Percentiles rank a stretch among this genome's conserved stretches.
These are phyloP conservation scores for Huntiella abstrusa DNA, from an alignment of 2,329 filamentous ascomycete species.

Conservation along the genomic window DNA sequence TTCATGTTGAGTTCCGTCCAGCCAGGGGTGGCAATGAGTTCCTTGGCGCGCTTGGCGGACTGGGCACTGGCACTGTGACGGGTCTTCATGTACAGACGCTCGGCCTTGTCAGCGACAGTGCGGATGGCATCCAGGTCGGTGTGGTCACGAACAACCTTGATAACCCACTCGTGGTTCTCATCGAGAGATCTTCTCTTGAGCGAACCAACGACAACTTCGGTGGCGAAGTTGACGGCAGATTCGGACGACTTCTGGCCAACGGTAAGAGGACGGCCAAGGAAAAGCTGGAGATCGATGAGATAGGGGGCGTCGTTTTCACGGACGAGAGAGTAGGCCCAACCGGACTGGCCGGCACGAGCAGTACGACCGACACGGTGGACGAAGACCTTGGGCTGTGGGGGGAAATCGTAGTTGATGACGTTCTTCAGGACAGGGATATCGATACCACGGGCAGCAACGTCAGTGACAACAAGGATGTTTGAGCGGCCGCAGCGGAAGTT, in stretches of 20 bases:
- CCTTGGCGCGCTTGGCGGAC: constrained; percentile 73
- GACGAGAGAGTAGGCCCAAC: constrained; percentile 90
- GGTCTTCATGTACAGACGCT: constrained; percentile 81
- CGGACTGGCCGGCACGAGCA: constrained; percentile 75
- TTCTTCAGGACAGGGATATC: constrained; percentile 93
- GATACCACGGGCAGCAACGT: constrained; percentile 90
- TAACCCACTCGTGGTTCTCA: constrained; percentile 61
- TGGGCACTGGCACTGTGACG: constrained; percentile 77
- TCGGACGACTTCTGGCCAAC: constrained; percentile 42
- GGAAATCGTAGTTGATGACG: constrained; percentile 98
- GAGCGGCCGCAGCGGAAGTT: constrained; percentile 70
- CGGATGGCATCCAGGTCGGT: constrained; percentile 54
- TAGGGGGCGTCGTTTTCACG: constrained; percentile 80
- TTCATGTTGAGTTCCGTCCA: constrained; percentile 64
- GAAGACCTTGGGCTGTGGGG: constrained; percentile 89
- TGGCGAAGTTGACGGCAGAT: constrained; percentile 48
- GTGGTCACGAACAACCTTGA: constrained; percentile 56
- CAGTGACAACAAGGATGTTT: constrained; percentile 87
- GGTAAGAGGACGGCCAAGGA: constrained; percentile 68
- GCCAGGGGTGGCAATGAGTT: constrained; percentile 48
- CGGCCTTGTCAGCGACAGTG: constrained; percentile 64
- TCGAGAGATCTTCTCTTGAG: constrained; percentile 57
- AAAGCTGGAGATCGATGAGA: constrained; percentile 81
- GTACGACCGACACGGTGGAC: constrained; percentile 93
- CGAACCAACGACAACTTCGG: constrained; percentile 68